Evolutionary conservation across 192 early-diverging fungal species (phyloP).

Genomic region (Rhizophlyctis rosea): DNA sequence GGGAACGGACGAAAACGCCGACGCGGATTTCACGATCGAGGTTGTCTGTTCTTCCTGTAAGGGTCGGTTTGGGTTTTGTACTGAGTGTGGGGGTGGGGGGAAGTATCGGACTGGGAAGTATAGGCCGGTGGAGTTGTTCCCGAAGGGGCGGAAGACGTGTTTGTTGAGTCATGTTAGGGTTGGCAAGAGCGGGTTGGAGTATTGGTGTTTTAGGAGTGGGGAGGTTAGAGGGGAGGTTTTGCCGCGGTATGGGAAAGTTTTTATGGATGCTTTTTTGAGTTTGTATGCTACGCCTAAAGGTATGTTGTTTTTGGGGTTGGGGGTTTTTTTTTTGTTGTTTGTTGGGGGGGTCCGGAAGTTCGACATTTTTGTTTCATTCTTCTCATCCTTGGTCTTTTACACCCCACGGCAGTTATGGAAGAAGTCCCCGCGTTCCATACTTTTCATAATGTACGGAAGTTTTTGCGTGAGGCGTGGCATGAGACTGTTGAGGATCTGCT

Average conservation of each 20-base stretch:
- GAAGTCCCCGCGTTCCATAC: slow-evolving; percentile 18
- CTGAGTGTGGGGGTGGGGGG: slow-evolving; percentile 39
- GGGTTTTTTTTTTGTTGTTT: slow-evolving; percentile 1
- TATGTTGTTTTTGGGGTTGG: not conserved
- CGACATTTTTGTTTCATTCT: not conserved
- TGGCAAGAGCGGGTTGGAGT: slow-evolving; percentile 25
- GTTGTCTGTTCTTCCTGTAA: slow-evolving; percentile 35
- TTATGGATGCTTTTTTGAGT: slow-evolving; percentile 23
- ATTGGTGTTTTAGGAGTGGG: slow-evolving; percentile 7
- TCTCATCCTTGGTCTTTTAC: too few species aligned
- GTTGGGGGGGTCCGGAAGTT: not conserved
- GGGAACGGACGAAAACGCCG: not conserved
- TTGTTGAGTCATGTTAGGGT: slow-evolving; percentile 34
- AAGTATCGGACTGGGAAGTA: slow-evolving; percentile 49
- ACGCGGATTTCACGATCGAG: slow-evolving; percentile 21
- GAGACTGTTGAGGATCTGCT: slow-evolving; percentile 11
- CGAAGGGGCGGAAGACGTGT: slow-evolving; percentile 35
- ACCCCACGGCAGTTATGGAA: slow-evolving; percentile 23
- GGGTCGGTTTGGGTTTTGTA: slow-evolving; percentile 33
- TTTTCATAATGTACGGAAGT: not conserved
- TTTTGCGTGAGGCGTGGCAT: slow-evolving; percentile 15
- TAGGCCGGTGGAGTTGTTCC: slow-evolving; percentile 43
- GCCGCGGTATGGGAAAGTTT: slow-evolving; percentile 1
- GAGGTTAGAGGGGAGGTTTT: slow-evolving; percentile 10
- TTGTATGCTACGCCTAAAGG: slow-evolving; percentile 25